A percentile compares a stretch with the other conserved stretches of the same genome.
Conservation (phyloP, 495 filamentous ascomycete genomes). For the Aspergillus indologenus region DNA sequence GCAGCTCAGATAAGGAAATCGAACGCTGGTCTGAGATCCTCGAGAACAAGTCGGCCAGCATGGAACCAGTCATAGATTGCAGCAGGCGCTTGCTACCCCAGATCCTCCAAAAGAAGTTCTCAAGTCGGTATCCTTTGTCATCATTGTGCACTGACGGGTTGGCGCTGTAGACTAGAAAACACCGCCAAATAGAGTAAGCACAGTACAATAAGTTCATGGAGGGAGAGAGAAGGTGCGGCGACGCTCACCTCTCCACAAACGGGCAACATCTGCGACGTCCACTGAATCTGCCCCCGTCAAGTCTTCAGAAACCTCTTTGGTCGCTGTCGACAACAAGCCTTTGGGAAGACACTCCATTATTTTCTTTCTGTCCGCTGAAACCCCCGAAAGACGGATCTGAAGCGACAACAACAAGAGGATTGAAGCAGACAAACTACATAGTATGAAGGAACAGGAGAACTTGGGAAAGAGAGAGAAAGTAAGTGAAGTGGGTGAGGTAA, state of each 20-base stretch:
- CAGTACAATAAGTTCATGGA: background rate
- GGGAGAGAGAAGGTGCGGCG: background rate
- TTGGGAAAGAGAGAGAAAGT: background rate
- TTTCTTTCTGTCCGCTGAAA: background rate
- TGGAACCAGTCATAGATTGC: constrained; percentile 28
- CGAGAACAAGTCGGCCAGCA: constrained; percentile 39
- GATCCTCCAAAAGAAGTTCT: constrained; percentile 55
- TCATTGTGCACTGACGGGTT: constrained; percentile 37
- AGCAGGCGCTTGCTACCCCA: constrained; percentile 38
- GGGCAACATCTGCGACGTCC: constrained; percentile 36
- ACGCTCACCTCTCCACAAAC: constrained; percentile 48
- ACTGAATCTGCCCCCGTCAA: constrained; percentile 30
- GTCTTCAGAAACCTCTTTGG: constrained; percentile 22
- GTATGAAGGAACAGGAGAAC: constrained; percentile 6
- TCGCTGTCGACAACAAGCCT: constrained; percentile 47
- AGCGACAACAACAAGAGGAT: background rate
- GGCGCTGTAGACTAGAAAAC: constrained; percentile 39
- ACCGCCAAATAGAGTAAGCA: constrained; percentile 6
- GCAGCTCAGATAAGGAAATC: background rate
- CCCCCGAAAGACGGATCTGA: background rate
- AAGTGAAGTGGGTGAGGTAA: constrained; percentile 6
- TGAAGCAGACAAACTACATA: constrained; percentile 11
- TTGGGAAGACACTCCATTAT: constrained; percentile 48
- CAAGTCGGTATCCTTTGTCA: constrained; percentile 42
- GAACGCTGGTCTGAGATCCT: constrained; percentile 34